A percentile compares a stretch with the other conserved stretches of the same genome.
phyloP scores from a whole-genome alignment of 2,329 filamentous ascomycete species.

The Aureobasidium namibiae region DNA sequence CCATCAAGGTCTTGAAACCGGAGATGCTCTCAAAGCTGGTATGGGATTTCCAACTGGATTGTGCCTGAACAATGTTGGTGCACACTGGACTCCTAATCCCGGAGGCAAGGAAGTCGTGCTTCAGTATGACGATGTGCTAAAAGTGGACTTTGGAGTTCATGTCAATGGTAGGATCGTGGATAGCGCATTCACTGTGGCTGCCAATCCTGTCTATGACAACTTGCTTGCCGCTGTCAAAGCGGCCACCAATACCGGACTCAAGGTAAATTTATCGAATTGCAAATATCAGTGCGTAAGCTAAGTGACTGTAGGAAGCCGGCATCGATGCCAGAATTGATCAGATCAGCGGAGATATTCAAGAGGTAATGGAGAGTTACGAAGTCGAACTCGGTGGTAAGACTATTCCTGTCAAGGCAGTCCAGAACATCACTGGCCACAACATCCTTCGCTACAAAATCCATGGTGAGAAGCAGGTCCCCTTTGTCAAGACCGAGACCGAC shows the following conservation, averaged over 20 bases:
- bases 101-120: constrained; percentile 70
- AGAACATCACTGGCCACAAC: constrained; percentile 68
- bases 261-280: constrained; percentile 29
- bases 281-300: not conserved
- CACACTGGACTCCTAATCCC: constrained; percentile 80
- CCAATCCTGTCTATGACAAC: constrained; percentile 61
- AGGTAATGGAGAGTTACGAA: constrained; percentile 90
- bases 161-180: constrained; percentile 65
- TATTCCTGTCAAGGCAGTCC: constrained; percentile 71
- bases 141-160: constrained; percentile 65
- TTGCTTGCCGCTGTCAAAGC: constrained; percentile 51
- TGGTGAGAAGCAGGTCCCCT: constrained; percentile 86
- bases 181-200: constrained; percentile 61
- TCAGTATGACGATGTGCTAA: constrained; percentile 61
- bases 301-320: constrained; percentile 58
- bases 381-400: constrained; percentile 72
- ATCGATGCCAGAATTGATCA: constrained; percentile 87
- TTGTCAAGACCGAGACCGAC: constrained; percentile 78
- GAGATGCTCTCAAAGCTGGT: constrained; percentile 68
- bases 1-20: constrained; percentile 67
- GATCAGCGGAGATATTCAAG: constrained; percentile 75
- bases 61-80: constrained; percentile 76
- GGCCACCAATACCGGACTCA: constrained; percentile 53
- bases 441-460: constrained; percentile 87
- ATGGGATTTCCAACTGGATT: constrained; percentile 84